Evolutionary conservation across 2,329 filamentous ascomycete genomes (phyloP), one percentile per base, ranked within the genome.

Genomic region (Microcyclospora tardicrescens): DNA sequence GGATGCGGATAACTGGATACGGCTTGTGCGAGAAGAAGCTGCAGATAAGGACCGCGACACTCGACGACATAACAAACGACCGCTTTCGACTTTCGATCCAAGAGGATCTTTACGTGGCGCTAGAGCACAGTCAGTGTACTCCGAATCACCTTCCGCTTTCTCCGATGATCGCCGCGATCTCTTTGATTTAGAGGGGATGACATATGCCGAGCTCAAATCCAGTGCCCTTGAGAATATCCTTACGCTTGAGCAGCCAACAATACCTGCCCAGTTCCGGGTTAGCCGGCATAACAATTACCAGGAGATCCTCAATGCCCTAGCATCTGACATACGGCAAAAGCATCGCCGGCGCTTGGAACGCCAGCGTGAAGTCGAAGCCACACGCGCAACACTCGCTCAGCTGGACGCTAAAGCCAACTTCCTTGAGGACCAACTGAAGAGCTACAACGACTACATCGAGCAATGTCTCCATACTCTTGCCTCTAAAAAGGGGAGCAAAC

Each of bases 361-460:
- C 42, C 82, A 94, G 57, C 80, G 84, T 35, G 91, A 98, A 61
- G 62, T 96, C 30, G 91, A 98, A 51, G 80, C 81, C 33, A 84
- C 89, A 15, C 73, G 81, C 19, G 67, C 81, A 41, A 91, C 84
- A 1, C 68, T 91, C 12, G 62, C 70, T 33, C 84, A 86, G 47
- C 65, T 93, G 44, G 79, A 84, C 60, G 77, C 86, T 51, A 91
- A 98, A 65, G 87, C 89, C 29, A 75, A 78, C 48, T 98, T 93
- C 63, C 73, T 98, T 9, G 91, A 98, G 57, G 82, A 86, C 51
- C 91, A 98, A 64, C 76, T 93, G 43, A 94, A 94, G 70, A 91
- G 81, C 48, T 98, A 98, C 65, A 94, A 98, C 58, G 86, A 98
- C 65, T 98, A 98, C 63, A 94, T 98, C 56, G 93, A 98, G 65